Conservation (phyloP, 2,329 filamentous ascomycete species). For the Hypoxylon sp. region DNA sequence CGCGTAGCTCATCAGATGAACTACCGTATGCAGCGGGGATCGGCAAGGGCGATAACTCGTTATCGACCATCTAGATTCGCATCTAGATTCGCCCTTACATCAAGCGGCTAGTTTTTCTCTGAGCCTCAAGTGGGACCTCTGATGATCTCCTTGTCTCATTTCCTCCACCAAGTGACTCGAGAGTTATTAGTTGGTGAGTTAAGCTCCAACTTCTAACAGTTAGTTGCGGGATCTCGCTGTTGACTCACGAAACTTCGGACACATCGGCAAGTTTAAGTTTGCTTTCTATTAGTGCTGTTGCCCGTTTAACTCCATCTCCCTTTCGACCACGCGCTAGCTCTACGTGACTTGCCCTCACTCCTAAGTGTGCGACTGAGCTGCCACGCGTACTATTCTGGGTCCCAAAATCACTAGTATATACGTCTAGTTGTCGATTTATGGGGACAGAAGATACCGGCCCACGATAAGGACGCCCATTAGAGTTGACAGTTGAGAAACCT, state of each 20-base stretch:
- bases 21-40: constrained; percentile 9
- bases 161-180: constrained; percentile 9
- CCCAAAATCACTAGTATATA: background rate
- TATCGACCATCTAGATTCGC: constrained; percentile 21
- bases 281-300: background rate
- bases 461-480: constrained; percentile 1
- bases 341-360: constrained; percentile 5
- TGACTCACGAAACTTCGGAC: background rate
- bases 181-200: constrained; percentile 1
- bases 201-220: background rate
- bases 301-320: background rate
- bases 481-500: constrained; percentile 16
- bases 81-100: constrained; percentile 36
- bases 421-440: constrained; percentile 11
- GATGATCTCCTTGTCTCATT: constrained; percentile 22
- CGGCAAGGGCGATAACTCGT: constrained; percentile 7
- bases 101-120: constrained; percentile 8
- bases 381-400: constrained; percentile 18
- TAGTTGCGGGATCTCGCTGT: background rate
- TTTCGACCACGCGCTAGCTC: constrained; percentile 2
- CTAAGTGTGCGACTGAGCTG: background rate
- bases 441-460: constrained; percentile 9
- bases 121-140: constrained; percentile 36
- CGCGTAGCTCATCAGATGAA: constrained; percentile 15
- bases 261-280: background rate